Percentiles rank a stretch among this genome's conserved stretches.
These are phyloP conservation scores for Murraya paniculata DNA, from an alignment of 345 rosid genomes.

Conservation along the genomic window DNA sequence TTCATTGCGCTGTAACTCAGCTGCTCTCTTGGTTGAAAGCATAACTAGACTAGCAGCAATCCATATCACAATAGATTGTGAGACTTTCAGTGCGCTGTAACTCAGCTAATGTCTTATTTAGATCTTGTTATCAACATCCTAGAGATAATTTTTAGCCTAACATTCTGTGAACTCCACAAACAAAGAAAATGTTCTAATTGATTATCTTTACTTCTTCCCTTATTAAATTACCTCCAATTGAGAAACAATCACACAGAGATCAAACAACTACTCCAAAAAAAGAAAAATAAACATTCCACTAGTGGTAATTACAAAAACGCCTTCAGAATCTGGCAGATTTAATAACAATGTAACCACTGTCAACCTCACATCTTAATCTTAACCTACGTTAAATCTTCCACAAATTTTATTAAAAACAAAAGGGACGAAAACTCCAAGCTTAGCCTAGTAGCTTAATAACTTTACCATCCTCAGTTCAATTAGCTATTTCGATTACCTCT, in stretches of 20 bases:
- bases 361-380: background rate
- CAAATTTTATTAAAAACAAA: background rate
- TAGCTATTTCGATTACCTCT: conserved; percentile 47
- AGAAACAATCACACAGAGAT: background rate
- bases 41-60: background rate
- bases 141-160: background rate
- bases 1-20: background rate
- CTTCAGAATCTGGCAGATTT: conserved; percentile 3
- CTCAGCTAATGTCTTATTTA: background rate
- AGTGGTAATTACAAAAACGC: background rate
- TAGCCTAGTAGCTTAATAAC: background rate
- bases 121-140: conserved; percentile 3
- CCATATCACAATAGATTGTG: background rate
- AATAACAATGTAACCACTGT: background rate
- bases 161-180: background rate
- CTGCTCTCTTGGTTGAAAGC: background rate
- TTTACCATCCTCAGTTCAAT: background rate
- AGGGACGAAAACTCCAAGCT: conserved; percentile 3
- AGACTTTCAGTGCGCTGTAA: background rate
- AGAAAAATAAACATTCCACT: background rate
- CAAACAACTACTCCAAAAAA: conserved; percentile 5
- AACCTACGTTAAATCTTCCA: background rate
- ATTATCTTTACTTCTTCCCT: background rate
- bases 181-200: background rate
- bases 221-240: background rate